These are phyloP conservation scores for Nemania diffusa DNA, from an alignment of 2,329 filamentous ascomycete species.

Conservation along the genomic window DNA sequence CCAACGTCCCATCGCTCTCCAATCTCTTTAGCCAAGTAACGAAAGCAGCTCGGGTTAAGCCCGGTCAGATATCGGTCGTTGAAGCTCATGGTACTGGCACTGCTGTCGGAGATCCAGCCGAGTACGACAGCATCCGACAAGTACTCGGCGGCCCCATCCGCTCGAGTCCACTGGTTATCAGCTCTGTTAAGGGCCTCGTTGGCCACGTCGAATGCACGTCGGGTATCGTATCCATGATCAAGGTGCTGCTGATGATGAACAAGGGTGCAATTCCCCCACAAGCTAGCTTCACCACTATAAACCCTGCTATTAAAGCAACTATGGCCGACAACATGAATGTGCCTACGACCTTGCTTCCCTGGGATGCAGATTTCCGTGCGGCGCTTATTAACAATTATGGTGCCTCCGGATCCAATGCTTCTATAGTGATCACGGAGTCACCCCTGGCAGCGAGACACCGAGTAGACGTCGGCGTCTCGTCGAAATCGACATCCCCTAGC, in stretches of 20 bases:
- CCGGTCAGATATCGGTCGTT: constrained; percentile 44
- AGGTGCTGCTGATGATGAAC: constrained; percentile 48
- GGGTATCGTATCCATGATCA: constrained; percentile 48
- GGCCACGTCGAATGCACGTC: constrained; percentile 51
- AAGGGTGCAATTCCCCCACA: constrained; percentile 48
- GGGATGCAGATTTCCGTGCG: constrained; percentile 34
- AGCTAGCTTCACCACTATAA: constrained; percentile 48
- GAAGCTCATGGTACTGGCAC: constrained; percentile 59
- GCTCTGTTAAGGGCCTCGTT: constrained; percentile 50
- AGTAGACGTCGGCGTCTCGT: not conserved
- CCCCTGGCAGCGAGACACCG: constrained; percentile 19
- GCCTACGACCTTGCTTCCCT: constrained; percentile 31
- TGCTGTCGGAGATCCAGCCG: constrained; percentile 52
- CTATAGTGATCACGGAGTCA: constrained; percentile 38
- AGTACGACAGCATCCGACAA: constrained; percentile 44
- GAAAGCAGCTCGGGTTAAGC: constrained; percentile 29
- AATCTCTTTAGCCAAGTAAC: constrained; percentile 47
- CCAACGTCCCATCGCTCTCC: constrained; percentile 47
- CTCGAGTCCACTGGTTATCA: constrained; percentile 33
- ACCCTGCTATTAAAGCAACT: constrained; percentile 39
- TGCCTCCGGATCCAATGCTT: constrained; percentile 42
- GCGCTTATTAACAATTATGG: constrained; percentile 53
- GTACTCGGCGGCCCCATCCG: constrained; percentile 36
- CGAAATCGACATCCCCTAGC: not conserved
- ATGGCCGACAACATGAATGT: constrained; percentile 41